Percentiles rank a stretch among this genome's conserved stretches.
These are phyloP conservation scores for Mortierella sp. DNA, from an alignment of 371 early-diverging fungal species.

Conservation along the genomic window DNA sequence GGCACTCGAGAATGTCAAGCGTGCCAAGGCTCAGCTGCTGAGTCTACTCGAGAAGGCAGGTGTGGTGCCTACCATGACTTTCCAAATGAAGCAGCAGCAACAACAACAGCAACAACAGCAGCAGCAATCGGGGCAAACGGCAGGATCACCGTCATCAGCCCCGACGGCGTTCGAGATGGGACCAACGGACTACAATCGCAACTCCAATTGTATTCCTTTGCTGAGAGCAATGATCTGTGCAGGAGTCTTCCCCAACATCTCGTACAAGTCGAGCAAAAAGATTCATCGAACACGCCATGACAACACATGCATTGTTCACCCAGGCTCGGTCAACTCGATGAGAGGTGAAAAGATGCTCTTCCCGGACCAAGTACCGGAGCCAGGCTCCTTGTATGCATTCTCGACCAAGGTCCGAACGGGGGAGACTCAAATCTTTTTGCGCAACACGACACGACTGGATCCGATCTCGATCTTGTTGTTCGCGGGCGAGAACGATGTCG, in stretches of 20 bases:
- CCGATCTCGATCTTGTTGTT: conserved; percentile 54
- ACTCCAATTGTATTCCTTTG: conserved; percentile 53
- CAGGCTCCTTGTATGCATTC: conserved; percentile 55
- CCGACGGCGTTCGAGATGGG: conserved; percentile 45
- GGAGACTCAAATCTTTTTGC: conserved; percentile 52
- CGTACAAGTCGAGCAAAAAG: conserved; percentile 54
- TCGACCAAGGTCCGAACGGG: conserved; percentile 53
- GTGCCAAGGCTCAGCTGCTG: conserved; percentile 52
- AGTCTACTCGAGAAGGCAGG: conserved; percentile 53
- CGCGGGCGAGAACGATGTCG: conserved; percentile 52
- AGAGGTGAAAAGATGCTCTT: conserved; percentile 37
- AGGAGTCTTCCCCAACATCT: conserved; percentile 64
- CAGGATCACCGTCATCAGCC: background rate
- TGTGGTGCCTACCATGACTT: conserved; percentile 46
- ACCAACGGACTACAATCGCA: conserved; percentile 54
- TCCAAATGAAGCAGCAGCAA: conserved; percentile 35
- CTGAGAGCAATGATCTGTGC: conserved; percentile 61
- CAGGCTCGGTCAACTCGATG: conserved; percentile 56
- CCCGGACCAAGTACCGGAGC: conserved; percentile 35
- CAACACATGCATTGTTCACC: conserved; percentile 53
- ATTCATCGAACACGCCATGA: conserved; percentile 54
- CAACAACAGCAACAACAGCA: conserved; percentile 2
- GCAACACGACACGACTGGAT: conserved; percentile 54
- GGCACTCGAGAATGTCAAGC: conserved; percentile 57
- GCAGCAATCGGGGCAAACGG: conserved; percentile 26